Percentiles rank a stretch among this genome's conserved stretches.
Conservation (phyloP, 306 rosid genomes). For the Acacia crassicarpa region DNA sequence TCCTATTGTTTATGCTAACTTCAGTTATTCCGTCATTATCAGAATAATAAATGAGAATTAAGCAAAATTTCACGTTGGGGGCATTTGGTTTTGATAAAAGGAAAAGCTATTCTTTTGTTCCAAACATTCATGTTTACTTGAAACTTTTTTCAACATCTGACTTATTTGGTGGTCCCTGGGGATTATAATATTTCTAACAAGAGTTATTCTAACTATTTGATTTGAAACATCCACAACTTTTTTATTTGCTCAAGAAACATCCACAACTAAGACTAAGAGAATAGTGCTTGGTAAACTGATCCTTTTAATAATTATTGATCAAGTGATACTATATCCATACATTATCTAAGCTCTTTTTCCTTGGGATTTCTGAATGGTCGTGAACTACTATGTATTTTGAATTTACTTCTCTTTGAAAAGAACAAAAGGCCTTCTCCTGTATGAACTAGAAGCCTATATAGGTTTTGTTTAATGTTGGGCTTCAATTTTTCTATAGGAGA, state of each 20-base stretch:
- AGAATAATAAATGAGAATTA: background rate
- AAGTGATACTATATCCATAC: background rate
- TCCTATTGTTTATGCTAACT: slow-evolving; percentile 14
- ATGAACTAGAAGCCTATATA: background rate
- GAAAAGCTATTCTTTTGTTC: slow-evolving; percentile 3
- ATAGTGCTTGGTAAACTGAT: slow-evolving; percentile 10
- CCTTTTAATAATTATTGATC: background rate
- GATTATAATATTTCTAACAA: background rate
- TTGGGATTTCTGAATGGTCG: slow-evolving; percentile 13
- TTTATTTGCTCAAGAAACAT: no score
- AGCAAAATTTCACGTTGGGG: background rate
- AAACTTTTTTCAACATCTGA: slow-evolving; percentile 11
- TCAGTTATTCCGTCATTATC: slow-evolving; percentile 14
- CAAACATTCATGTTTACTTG: slow-evolving; percentile 1
- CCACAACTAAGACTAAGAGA: background rate
- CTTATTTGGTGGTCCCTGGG: background rate
- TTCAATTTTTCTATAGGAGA: background rate
- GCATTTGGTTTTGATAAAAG: background rate
- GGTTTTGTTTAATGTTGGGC: background rate
- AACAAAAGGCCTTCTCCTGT: background rate
- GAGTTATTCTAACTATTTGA: slow-evolving; percentile 2
- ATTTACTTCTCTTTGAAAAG: background rate
- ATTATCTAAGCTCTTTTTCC: background rate
- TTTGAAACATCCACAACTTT: slow-evolving; percentile 5
- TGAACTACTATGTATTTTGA: slow-evolving; percentile 2